Base-by-base conservation (phyloP, 257 asterid species). In the Solanum chmielewskii region DNA sequence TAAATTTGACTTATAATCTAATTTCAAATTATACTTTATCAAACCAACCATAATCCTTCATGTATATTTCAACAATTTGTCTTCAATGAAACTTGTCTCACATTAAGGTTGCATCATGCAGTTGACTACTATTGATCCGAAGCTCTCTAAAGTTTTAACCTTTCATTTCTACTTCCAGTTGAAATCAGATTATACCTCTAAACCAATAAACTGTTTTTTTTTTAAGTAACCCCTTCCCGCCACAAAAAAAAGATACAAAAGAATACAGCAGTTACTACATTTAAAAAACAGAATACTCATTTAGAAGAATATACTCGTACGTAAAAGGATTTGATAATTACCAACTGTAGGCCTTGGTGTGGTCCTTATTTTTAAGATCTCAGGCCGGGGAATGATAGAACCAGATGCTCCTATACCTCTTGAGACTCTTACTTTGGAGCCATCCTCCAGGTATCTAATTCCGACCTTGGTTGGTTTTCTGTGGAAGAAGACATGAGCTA, bases 391-490 rank as follows among this genome's bases (percentile, higher is more conserved):
- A 90, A 97, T 91, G 41, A 97, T 91, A 85, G 99, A 93, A 62
- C 92, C 98, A 52, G 99, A 97, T 88, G 99, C 91, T 88, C 97
- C 98, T 81, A 91, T 92, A 42, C 99, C 99, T 90, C 99, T 94
- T 37, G 99, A 90, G 88, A 95, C 94, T 83, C 98, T 91, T 29
- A 95, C 98, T 91, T 94, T 95, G 85, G 88, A 88, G 76, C 99
- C 99, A 71, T 95, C 99, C 88, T 97, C 99, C 84, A 92, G 87
- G 90, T 92, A 97, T 86, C 91, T 94, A 75, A 88, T 91, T 60
- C 99, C 99, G 49, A 96, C 95, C 93, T 94, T 97, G 88, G 93
- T 89, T 27, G 98, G 98, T 87, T 92, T 94, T 95, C 99, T 95
- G 89, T 37, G 88, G 86, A 88, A 80, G 86, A 52, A 84, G 84